These are phyloP conservation scores for Oropetium thomaeum DNA, from an alignment of 176 grass and related monocot genomes.

Conservation along the genomic window DNA sequence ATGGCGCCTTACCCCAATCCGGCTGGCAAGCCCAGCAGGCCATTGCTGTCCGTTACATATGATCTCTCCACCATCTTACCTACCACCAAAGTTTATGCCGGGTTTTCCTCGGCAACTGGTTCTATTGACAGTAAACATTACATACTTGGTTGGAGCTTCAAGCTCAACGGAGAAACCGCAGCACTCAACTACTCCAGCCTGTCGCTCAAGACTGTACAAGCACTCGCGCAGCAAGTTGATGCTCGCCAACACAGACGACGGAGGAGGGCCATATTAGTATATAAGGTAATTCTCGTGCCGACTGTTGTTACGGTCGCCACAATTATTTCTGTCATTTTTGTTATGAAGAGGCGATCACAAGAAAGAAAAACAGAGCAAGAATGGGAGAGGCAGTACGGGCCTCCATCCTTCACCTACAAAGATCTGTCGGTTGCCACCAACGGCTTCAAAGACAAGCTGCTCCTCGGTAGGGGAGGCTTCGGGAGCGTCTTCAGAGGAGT, in stretches of 20 bases:
- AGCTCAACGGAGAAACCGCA: conserved; percentile 22
- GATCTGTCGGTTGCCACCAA: background rate
- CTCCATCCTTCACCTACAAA: background rate
- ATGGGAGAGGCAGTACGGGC: background rate
- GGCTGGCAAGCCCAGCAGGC: conserved; percentile 5
- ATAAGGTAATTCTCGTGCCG: background rate
- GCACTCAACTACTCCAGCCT: conserved; percentile 18
- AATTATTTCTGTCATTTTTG: background rate
- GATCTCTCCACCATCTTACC: conserved; percentile 4
- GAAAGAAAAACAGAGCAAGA: background rate
- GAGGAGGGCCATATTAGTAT: too few species aligned
- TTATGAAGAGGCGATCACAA: background rate
- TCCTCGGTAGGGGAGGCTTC: background rate
- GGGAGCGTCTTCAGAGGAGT: background rate
- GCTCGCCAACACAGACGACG: background rate
- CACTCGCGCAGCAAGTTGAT: background rate
- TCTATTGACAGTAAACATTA: background rate
- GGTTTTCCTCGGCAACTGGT: conserved; percentile 32
- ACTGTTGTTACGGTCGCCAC: background rate
- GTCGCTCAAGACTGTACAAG: background rate
- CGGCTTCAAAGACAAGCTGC: background rate
- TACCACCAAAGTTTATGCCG: background rate
- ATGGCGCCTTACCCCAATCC: background rate
- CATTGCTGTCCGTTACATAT: background rate
- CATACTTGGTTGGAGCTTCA: conserved; percentile 46